Base-by-base conservation (phyloP, 2,329 filamentous ascomycete species). In the Ploettnerulaceae sp. region DNA sequence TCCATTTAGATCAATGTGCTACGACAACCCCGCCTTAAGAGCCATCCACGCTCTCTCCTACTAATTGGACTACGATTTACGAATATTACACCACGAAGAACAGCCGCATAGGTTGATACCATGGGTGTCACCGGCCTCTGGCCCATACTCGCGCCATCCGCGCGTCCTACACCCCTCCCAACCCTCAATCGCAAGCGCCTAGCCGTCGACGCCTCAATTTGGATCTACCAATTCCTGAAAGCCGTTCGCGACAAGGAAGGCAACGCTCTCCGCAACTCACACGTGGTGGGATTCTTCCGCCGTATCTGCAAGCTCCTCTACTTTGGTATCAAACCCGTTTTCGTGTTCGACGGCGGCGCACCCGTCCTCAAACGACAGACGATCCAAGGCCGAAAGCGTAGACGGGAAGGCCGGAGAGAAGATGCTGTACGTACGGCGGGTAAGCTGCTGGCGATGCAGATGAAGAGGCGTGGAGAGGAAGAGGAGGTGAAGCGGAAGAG, bases 211-310 rank as follows among this genome's bases (percentile, higher is more conserved):
- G 93, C 94, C 48, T 96, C 90, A 9, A 98, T 98, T 65, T 98
- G 93, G 93, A 97, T 98, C 60, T 98, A 98, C 74, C 93, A 98
- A 64, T 98, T 98, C 63, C 81, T 98, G 60, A 98, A 98, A 71
- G 93, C 94, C 7, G 93, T 98, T 8, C 90, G 93, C 60, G 93
- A 98, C 69, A 96, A 97, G 63, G 93, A 98, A 68, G 93, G 93
- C 44, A 95, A 98, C 63, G 93, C 93, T 1, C 75, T 98, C 42
- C 88, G 90, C 54, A 98, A 96, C 70, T 91, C 88, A 22, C 93
- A 98, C 63, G 81, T 98, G 26, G 88, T 98, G 33, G 93, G 94
- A 29, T 98, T 98, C 78, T 98, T 98, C 69, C 87, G 93, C 41
- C 83, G 93, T 51, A 95, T 98, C 65, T 98, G 93, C 76, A 98